phyloP scores from a whole-genome alignment of 176 grass and related monocot species.

The Bonia amplexicaulis region DNA sequence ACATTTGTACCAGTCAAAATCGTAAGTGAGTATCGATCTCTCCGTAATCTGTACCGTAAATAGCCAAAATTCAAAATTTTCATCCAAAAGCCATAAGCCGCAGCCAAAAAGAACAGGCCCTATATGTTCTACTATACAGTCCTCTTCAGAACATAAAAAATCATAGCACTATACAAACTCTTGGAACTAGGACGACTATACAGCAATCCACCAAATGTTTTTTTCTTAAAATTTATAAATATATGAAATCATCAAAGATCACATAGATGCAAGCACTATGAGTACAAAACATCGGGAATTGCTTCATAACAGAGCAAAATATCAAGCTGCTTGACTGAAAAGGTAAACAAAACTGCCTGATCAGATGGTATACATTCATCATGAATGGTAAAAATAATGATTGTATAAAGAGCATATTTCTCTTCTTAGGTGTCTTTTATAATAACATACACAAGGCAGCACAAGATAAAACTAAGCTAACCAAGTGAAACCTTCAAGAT shows the following conservation, averaged over 20 bases:
- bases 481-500: constrained; percentile 43
- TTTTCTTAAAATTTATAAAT: not conserved
- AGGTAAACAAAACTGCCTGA: not conserved
- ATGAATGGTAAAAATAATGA: not conserved
- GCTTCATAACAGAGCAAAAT: not conserved
- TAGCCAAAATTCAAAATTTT: too few species aligned
- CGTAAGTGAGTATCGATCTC: too few species aligned
- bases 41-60: too few species aligned
- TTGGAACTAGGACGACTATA: not conserved
- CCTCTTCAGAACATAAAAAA: not conserved
- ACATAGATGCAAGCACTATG: not conserved
- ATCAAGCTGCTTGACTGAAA: not conserved
- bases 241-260: not conserved
- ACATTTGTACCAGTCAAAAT: too few species aligned
- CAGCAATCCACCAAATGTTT: not conserved
- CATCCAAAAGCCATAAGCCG: too few species aligned
- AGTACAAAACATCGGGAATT: not conserved
- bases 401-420: not conserved
- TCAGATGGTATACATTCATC: not conserved
- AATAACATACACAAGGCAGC: not conserved
- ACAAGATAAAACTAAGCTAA: constrained; percentile 8
- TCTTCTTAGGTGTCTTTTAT: not conserved
- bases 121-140: too few species aligned
- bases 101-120: too few species aligned
- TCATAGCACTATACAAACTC: not conserved